Conservation (phyloP, 164 flowering plant genomes). For the Magnolia kwangsiensis region DNA sequence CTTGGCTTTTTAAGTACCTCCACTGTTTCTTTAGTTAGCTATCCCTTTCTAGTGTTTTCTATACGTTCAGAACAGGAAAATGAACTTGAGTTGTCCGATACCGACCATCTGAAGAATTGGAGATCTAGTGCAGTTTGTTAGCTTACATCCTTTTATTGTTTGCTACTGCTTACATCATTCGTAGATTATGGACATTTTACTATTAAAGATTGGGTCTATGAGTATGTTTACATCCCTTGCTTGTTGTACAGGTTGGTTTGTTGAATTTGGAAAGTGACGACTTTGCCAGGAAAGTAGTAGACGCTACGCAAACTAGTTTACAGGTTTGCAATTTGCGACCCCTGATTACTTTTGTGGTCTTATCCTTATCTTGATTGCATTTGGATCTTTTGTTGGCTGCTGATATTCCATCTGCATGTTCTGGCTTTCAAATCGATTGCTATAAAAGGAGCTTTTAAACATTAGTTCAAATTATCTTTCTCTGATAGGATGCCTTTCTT, state of each 20-base stretch:
- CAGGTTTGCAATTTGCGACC: conserved; percentile 48
- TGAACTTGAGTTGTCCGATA: background rate
- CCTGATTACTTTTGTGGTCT: background rate
- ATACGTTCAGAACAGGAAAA: background rate
- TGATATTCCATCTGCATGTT: background rate
- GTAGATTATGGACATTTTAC: background rate
- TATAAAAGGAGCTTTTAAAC: background rate
- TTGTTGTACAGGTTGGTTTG: conserved; percentile 65
- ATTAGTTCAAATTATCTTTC: background rate
- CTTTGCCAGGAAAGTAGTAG: conserved; percentile 58
- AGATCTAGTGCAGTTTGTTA: background rate
- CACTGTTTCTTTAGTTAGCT: too few species aligned
- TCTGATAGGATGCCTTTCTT: too few species aligned
- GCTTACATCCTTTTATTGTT: background rate
- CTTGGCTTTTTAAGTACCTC: too few species aligned
- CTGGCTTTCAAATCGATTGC: background rate
- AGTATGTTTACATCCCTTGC: background rate
- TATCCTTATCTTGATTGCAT: background rate
- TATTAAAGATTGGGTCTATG: background rate
- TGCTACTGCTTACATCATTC: background rate
- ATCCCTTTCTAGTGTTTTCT: too few species aligned
- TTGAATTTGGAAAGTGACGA: conserved; percentile 87
- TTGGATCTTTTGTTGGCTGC: background rate
- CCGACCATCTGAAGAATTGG: background rate
- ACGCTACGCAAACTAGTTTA: conserved; percentile 51